Percentiles rank a stretch among this genome's conserved stretches.
These are phyloP conservation scores for Deinandra increscens DNA, from an alignment of 129 eudicot species.

Conservation along the genomic window DNA sequence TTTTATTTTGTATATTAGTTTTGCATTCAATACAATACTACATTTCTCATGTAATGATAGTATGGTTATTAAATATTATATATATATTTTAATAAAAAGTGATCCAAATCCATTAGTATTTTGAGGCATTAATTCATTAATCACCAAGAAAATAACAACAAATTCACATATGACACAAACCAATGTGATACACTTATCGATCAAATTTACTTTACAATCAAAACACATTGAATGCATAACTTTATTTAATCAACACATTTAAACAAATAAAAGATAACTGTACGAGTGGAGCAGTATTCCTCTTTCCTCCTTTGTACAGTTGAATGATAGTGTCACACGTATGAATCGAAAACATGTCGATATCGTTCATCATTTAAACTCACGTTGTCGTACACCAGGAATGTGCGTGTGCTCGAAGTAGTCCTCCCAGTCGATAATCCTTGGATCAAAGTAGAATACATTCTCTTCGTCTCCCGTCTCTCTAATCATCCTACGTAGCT, in stretches of 20 bases:
- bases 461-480: conserved; percentile 43
- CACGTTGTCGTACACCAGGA: conserved; percentile 71
- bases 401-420: conserved; percentile 63
- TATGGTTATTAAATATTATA: no score
- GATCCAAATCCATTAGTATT: no score
- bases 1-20: no score
- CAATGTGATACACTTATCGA: neutral
- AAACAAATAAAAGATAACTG: neutral
- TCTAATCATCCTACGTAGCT: conserved; percentile 53
- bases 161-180: neutral
- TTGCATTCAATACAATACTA: no score
- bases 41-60: no score
- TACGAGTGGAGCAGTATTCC: no score
- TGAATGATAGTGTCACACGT: neutral
- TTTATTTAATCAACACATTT: conserved; percentile 3
- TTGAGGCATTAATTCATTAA: neutral
- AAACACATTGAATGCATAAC: neutral
- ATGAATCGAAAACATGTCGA: neutral
- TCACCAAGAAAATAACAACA: neutral
- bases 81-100: no score
- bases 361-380: conserved; percentile 47
- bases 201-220: neutral
- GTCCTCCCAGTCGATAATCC: conserved; percentile 68
- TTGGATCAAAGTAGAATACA: conserved; percentile 74
- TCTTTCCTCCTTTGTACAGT: neutral